Evolutionary conservation across 2,329 filamentous ascomycete genomes (phyloP).

Genomic region (Calonectria honghensis): DNA sequence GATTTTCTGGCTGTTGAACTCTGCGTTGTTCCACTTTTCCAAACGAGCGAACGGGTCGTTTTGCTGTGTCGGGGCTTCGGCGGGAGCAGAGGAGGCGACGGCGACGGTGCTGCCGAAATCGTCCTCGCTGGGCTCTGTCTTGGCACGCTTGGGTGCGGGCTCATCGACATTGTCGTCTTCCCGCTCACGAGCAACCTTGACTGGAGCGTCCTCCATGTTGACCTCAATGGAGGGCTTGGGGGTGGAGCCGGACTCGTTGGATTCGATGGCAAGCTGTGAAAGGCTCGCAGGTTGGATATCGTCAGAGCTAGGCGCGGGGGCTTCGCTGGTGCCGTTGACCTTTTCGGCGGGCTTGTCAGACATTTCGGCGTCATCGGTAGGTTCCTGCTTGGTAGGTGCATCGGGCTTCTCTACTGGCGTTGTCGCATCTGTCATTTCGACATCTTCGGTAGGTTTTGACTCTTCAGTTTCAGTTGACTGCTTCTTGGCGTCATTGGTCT

Average conservation of each 20-base stretch:
- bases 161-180: constrained; percentile 82
- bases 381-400: constrained; percentile 44
- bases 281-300: constrained; percentile 61
- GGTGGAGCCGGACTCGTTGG: constrained; percentile 56
- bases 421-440: constrained; percentile 53
- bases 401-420: constrained; percentile 34
- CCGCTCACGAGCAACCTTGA: constrained; percentile 82
- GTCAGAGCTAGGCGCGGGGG: constrained; percentile 55
- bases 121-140: constrained; percentile 76
- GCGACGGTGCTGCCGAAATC: constrained; percentile 50
- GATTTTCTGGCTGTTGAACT: constrained; percentile 69
- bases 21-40: constrained; percentile 64
- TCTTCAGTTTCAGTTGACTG: constrained; percentile 44
- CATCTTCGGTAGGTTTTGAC: constrained; percentile 46
- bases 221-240: constrained; percentile 63
- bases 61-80: constrained; percentile 48
- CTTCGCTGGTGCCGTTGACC: constrained; percentile 44
- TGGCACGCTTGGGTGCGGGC: constrained; percentile 87
- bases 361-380: constrained; percentile 49
- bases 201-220: constrained; percentile 71
- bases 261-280: constrained; percentile 63
- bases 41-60: constrained; percentile 56
- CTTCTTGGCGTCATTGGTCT: constrained; percentile 33
- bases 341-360: constrained; percentile 46
- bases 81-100: constrained; percentile 43